Conservation (phyloP, 192 early-diverging fungal genomes). For the Neocallimastix lanati region DNA sequence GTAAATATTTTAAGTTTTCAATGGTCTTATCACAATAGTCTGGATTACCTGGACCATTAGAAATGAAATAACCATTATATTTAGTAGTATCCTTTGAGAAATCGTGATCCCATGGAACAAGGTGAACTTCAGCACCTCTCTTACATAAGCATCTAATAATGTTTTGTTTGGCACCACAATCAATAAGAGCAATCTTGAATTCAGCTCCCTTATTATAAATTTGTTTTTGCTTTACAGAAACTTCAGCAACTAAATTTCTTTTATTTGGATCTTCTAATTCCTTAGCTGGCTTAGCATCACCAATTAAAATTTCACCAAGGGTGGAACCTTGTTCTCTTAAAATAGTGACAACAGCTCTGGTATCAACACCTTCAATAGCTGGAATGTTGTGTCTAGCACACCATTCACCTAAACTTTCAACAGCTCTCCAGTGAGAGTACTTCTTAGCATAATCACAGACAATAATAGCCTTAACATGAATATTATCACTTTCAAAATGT, state of each 20-base stretch:
- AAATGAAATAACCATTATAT: conserved; percentile 79
- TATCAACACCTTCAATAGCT: conserved; percentile 81
- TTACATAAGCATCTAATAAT: conserved; percentile 67
- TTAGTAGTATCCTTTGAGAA: conserved; percentile 17
- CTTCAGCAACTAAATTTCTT: conserved; percentile 58
- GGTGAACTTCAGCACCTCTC: conserved; percentile 62
- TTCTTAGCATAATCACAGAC: conserved; percentile 79
- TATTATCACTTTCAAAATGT: conserved; percentile 70
- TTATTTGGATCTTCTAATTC: conserved; percentile 45
- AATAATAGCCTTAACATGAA: conserved; percentile 72
- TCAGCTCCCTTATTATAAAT: conserved; percentile 59
- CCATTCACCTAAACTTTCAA: conserved; percentile 82
- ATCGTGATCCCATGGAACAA: conserved; percentile 76
- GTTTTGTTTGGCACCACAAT: conserved; percentile 89
- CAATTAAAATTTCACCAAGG: conserved; percentile 54
- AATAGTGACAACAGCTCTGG: conserved; percentile 68
- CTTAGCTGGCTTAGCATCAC: conserved; percentile 12
- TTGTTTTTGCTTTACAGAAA: conserved; percentile 45
- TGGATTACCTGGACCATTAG: conserved; percentile 84
- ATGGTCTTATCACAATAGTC: conserved; percentile 44
- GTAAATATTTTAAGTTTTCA: conserved; percentile 41
- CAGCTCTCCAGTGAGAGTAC: conserved; percentile 87
- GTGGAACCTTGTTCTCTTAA: conserved; percentile 74
- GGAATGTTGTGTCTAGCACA: conserved; percentile 64
- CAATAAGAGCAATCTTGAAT: conserved; percentile 57